A percentile compares a stretch with the other conserved stretches of the same genome.
These are phyloP conservation scores for Jasminum sambac DNA, from an alignment of 257 asterid species.

Conservation along the genomic window DNA sequence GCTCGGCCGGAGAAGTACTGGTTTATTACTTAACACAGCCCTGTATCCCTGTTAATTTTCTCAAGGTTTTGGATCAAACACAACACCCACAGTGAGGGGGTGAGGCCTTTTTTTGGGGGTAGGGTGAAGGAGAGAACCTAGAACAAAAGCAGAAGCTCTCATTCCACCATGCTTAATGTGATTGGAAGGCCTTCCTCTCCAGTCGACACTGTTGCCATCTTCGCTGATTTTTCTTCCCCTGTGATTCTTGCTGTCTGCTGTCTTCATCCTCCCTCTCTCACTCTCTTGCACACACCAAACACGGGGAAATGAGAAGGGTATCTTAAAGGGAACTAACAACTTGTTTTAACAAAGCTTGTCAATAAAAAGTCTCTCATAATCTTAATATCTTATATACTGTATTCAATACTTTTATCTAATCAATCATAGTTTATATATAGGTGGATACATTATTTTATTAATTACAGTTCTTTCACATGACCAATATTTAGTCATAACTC, in stretches of 20 bases:
- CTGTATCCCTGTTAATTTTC: too few species aligned
- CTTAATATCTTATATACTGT: too few species aligned
- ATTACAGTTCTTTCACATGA: too few species aligned
- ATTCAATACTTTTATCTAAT: too few species aligned
- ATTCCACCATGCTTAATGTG: conserved; percentile 82
- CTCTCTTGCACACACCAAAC: neutral
- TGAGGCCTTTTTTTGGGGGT: too few species aligned
- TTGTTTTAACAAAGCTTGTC: too few species aligned
- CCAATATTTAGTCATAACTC: too few species aligned
- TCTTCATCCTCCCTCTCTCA: conserved; percentile 38
- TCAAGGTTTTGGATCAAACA: neutral
- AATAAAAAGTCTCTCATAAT: too few species aligned
- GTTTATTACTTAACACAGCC: neutral
- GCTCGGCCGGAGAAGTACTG: neutral
- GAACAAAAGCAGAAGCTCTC: conserved; percentile 74
- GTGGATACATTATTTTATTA: too few species aligned
- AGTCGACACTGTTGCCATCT: conserved; percentile 46
- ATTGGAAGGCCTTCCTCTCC: conserved; percentile 82
- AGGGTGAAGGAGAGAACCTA: conserved; percentile 47
- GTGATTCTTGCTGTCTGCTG: conserved; percentile 15
- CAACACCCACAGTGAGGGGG: neutral
- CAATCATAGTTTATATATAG: too few species aligned
- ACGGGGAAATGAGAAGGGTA: too few species aligned
- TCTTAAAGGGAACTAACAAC: too few species aligned
- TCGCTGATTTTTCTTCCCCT: conserved; percentile 25